phyloP scores from a whole-genome alignment of 2,329 filamentous ascomycete genomes.

The Fusarium pseudonygamai region DNA sequence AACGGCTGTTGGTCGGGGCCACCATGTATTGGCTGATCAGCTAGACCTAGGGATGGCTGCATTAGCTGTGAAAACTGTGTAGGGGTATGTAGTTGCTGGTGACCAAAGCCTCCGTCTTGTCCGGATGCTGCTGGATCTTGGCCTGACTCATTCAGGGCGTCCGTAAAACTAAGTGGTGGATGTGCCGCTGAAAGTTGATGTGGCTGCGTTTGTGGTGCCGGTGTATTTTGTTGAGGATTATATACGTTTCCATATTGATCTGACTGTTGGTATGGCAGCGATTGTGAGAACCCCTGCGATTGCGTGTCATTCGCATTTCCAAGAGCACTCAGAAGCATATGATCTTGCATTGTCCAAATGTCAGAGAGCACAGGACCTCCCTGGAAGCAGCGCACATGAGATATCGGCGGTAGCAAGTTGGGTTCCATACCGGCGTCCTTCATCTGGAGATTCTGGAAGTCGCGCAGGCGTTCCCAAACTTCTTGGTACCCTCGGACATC shows the following conservation, averaged over 20 bases:
- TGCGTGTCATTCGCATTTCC: neutral
- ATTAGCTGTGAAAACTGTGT: too few relatives aligned
- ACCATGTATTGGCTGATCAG: neutral
- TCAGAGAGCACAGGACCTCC: conserved; percentile 15
- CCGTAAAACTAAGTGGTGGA: too few relatives aligned
- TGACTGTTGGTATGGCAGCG: neutral
- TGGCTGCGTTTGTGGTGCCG: neutral
- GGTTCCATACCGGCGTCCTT: accelerated
- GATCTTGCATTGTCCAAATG: neutral
- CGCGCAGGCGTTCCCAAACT: neutral
- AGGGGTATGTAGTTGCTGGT: neutral
- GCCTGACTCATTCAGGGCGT: neutral
- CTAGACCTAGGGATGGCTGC: neutral
- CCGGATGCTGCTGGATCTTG: neutral
- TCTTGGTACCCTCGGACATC: neutral
- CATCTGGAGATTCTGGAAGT: neutral
- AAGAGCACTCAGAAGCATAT: neutral
- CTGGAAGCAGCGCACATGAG: neutral
- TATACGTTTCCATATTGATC: neutral
- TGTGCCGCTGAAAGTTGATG: neutral
- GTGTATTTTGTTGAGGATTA: neutral
- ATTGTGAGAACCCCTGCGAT: neutral
- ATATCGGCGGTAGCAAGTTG: too few relatives aligned
- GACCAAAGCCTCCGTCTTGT: neutral
- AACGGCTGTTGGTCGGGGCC: too few relatives aligned